These are phyloP conservation scores for Mycosphaerella arachidis DNA, from an alignment of 2,329 filamentous ascomycete species.

Conservation along the genomic window DNA sequence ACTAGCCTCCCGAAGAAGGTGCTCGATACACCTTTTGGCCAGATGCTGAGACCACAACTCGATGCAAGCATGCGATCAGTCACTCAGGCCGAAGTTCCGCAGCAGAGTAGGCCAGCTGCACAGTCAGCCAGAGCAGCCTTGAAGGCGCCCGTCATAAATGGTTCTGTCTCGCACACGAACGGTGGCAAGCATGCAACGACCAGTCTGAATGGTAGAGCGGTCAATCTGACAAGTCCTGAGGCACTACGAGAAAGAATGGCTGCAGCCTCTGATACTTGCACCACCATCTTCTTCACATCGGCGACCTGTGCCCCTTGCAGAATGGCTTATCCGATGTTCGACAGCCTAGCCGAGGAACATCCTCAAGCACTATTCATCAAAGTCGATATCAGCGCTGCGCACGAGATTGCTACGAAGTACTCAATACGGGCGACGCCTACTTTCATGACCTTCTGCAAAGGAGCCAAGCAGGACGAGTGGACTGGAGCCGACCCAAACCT, in stretches of 20 bases:
- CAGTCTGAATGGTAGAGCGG: conserved; percentile 49
- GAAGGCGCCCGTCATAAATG: not conserved
- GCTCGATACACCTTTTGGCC: conserved; percentile 78
- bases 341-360: conserved; percentile 70
- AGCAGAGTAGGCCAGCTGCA: conserved; percentile 25
- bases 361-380: conserved; percentile 71
- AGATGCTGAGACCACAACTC: conserved; percentile 77
- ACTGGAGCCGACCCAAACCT: conserved; percentile 65
- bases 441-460: conserved; percentile 77
- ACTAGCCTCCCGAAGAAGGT: conserved; percentile 79
- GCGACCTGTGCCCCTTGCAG: conserved; percentile 82
- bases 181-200: conserved; percentile 5
- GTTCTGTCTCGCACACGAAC: not conserved
- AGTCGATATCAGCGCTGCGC: conserved; percentile 67
- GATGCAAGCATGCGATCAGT: conserved; percentile 60
- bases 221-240: conserved; percentile 54
- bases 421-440: conserved; percentile 75
- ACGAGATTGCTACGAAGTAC: conserved; percentile 59
- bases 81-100: conserved; percentile 54
- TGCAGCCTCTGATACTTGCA: conserved; percentile 61
- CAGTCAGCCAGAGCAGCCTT: not conserved
- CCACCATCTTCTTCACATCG: conserved; percentile 88
- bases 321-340: conserved; percentile 73
- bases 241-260: conserved; percentile 59
- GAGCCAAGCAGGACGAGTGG: conserved; percentile 75